Conservation (phyloP, 169 alveolate species). For the Blepharisma undulans region DNA sequence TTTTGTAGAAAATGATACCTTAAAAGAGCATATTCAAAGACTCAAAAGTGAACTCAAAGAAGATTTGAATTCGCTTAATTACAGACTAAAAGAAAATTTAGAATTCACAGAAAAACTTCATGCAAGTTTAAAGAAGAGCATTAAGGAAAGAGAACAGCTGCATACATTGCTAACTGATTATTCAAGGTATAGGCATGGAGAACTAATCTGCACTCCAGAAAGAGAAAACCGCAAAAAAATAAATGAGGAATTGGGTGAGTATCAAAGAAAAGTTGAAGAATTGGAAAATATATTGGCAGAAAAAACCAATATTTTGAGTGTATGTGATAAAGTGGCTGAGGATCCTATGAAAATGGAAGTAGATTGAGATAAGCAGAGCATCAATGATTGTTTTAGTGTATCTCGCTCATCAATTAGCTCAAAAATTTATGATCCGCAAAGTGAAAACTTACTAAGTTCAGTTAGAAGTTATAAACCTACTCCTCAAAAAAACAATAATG, state of each 20-base stretch:
- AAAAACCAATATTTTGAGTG: not conserved
- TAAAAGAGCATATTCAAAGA: not conserved
- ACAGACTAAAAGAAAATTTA: conserved; percentile 4
- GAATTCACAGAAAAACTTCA: conserved; percentile 13
- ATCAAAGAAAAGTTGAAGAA: not conserved
- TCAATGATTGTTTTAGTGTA: not conserved
- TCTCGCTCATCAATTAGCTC: not conserved
- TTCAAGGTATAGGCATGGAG: not conserved
- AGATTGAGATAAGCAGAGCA: not conserved
- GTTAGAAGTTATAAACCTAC: not conserved
- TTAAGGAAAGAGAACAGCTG: conserved; percentile 15
- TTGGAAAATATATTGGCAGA: not conserved
- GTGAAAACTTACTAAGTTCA: not conserved
- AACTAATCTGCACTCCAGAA: not conserved
- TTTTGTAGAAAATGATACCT: conserved; percentile 11
- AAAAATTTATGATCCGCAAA: not conserved
- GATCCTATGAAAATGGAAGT: not conserved
- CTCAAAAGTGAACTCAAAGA: not conserved
- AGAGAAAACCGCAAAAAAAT: not conserved
- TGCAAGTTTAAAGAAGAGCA: not conserved
- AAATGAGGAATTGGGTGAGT: not conserved
- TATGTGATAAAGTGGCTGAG: not conserved
- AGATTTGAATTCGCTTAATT: not conserved
- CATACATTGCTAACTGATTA: not conserved
- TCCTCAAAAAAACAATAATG: not conserved